A percentile compares a stretch with the other conserved stretches of the same genome.
Conservation (phyloP, 2,329 filamentous ascomycete genomes). For the Diaporthe sp. region DNA sequence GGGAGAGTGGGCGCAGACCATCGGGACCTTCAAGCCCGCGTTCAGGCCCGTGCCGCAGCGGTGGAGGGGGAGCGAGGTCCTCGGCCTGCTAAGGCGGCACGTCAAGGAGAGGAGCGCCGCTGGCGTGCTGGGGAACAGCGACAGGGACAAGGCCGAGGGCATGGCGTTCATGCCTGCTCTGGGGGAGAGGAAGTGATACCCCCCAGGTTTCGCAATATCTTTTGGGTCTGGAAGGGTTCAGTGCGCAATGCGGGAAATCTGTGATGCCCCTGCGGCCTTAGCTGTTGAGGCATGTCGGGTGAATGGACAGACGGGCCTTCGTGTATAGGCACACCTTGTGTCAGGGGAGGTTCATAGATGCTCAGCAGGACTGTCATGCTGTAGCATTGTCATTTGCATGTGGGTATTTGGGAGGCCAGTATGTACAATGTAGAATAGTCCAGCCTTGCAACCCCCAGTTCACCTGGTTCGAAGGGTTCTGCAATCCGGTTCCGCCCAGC, state of each 20-base stretch:
- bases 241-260: too few species aligned
- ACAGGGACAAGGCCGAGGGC: slow-evolving; percentile 48
- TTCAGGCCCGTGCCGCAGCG: slow-evolving; percentile 89
- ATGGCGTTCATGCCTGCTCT: slow-evolving; percentile 70
- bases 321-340: too few species aligned
- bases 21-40: slow-evolving; percentile 92
- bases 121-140: slow-evolving; percentile 55
- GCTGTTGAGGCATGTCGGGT: neutral
- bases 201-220: neutral
- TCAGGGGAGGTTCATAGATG: neutral
- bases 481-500: neutral
- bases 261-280: neutral
- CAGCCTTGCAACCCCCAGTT: neutral
- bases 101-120: slow-evolving; percentile 77
- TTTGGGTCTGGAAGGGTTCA: too few species aligned
- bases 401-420: slow-evolving; percentile 22
- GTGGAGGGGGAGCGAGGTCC: slow-evolving; percentile 86
- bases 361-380: slow-evolving; percentile 19
- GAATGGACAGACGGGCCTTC: neutral
- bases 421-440: slow-evolving; percentile 23
- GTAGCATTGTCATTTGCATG: slow-evolving; percentile 6
- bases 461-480: neutral
- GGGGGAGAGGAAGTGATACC: slow-evolving; percentile 28
- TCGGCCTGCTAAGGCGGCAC: slow-evolving; percentile 81
- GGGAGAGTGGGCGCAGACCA: slow-evolving; percentile 96